Conservation (phyloP, 768 basidiomycete species). For the Imleria badia region DNA sequence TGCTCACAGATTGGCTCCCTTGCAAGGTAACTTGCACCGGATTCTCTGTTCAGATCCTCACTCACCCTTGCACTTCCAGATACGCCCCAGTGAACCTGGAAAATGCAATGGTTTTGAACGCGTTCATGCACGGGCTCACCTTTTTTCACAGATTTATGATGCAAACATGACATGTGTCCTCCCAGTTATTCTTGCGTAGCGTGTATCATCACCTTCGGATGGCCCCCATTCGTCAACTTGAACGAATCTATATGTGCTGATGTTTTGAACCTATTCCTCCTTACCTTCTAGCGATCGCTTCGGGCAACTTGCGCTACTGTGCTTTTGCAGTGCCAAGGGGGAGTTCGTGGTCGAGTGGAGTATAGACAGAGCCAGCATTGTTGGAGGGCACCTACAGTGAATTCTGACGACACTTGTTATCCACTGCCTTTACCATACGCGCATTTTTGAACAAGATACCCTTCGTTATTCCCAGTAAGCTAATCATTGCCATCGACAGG, state of each 20-base stretch:
- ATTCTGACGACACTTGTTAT: no score
- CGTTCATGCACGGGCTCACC: not conserved
- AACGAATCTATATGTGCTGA: conserved; percentile 41
- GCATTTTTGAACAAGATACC: no score
- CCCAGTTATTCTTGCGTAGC: conserved; percentile 51
- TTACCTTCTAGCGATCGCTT: conserved; percentile 88
- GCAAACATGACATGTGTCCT: no score
- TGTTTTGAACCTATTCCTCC: conserved; percentile 72
- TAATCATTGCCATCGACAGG: not conserved
- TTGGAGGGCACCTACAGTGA: no score
- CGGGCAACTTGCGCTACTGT: conserved; percentile 77
- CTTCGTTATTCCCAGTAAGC: conserved; percentile 83
- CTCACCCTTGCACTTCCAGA: conserved; percentile 44
- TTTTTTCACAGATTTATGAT: no score
- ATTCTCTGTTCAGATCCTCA: not conserved
- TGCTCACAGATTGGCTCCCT: conserved; percentile 72
- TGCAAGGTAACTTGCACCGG: conserved; percentile 57
- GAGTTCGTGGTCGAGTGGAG: conserved; percentile 78
- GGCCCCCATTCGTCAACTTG: conserved; percentile 62
- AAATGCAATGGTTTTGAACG: conserved; percentile 19
- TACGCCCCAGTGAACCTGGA: conserved; percentile 86
- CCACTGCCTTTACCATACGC: no score
- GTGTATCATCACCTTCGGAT: conserved; percentile 72
- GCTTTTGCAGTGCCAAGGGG: conserved; percentile 58
- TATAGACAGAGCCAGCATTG: conserved; percentile 89